Evolutionary conservation across 345 rosid species (phyloP), one percentile per base, ranked within the genome.

Genomic region (Salix suchowensis): DNA sequence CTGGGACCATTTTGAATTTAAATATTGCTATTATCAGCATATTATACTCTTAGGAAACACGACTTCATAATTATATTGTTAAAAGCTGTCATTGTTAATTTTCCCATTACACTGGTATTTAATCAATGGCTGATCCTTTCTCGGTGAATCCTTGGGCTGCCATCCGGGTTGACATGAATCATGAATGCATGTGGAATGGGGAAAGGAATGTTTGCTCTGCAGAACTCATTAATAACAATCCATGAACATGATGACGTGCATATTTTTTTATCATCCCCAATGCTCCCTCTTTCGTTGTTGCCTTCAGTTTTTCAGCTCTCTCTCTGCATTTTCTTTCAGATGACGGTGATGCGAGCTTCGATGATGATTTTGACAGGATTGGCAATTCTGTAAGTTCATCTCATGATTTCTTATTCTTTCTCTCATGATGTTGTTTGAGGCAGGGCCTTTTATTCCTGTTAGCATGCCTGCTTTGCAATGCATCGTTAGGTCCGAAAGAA

Each of bases 321-420:
- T 11, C 70, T 67, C 37, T 42, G 37, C 60, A n/a, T 74, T 54
- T 24, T 65, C 71, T 78, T 83, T 48, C 85, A 94, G 97, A 86
- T 86, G 97, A 87, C 73, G 91, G 70, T 66, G 91, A 89, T 76
- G 90, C 77, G 76, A 89, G 86, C 86, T 78, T 92, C 44, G 91
- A 78, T 73, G 98, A 94, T 86, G 98, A 94, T 81, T 92, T 94
- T 76, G 97, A 92, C 89, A 90, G 89, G 86, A 91, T 91, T n/a
- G 96, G 82, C 70, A 94, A 86, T 83, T 89, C 94, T 40, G 98
- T 94, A 88, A 92, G 94, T 76, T 77, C 13, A 67, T 73, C 46
- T 21, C 40, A 1, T 52, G 36, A 37, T 1, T 55, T 72, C 46
- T 15, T 70, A 8, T 13, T 26, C 26, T 14, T 40, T 19, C 15